Evolutionary conservation across 2,329 filamentous ascomycete species (phyloP), one percentile per base, ranked within the genome.

Genomic region (Triangularia verruculosa): DNA sequence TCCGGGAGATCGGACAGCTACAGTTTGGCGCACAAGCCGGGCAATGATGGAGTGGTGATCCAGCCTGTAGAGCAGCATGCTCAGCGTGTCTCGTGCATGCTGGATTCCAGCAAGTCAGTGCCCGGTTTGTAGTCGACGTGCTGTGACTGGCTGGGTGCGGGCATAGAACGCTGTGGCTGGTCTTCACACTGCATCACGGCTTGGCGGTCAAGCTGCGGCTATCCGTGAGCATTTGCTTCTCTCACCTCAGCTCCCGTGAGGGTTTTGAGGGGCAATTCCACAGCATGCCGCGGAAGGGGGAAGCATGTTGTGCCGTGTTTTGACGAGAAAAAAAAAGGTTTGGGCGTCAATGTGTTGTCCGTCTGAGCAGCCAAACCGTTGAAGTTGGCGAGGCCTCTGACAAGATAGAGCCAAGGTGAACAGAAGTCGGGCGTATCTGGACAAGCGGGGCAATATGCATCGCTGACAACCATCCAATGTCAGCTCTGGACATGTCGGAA

Each of bases 161-260:
- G 62, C 39, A 54, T 56, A 56, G 28, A 53, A 54, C 12, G 24
- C 56, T 65, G 62, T 61, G 57, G 65, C 61, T 59, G 61, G 27
- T 59, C 28, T 39, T 57, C 43, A 57, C 60, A 47, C 39, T 64
- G 62, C 66, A 68, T 63, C 63, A 57, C 55, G 59, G 61, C 62
- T 62, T 65, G 61, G 64, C 64, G 68, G 67, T 66, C 63, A 68
- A 61, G 54, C 61, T 56, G 68, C 64, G 53, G 58, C 52, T 59
- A 59, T 20, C 64, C 68, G 65, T 59, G 24, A 57, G 34, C 28
- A 59, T 15, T 13, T 59, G 57, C 57, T 52, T 59, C 27, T 25
- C 47, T 52, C 34, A 27, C 57, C 57, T 59, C 57, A 59, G 57
- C 57, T 52, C 32, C n/a, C 17, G 15, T 17, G 25, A n/a, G 22